Evolutionary conservation across 768 basidiomycete species (phyloP), one percentile per base, ranked within the genome.

Genomic region (Tubosaeta brunneosetosa): DNA sequence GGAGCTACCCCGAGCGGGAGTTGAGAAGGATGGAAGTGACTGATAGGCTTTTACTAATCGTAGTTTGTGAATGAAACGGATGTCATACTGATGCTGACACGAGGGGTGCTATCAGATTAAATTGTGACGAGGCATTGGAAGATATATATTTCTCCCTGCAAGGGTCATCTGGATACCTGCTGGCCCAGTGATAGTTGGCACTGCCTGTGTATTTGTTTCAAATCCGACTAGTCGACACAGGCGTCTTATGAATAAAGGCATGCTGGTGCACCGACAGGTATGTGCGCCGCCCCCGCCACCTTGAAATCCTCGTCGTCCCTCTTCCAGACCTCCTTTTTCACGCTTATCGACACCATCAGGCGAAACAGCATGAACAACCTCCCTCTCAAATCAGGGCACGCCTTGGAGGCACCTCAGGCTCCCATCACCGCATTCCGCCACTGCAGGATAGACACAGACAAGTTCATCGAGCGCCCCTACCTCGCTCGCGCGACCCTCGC

Each of bases 401-500:
- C 55, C 17, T 26, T 66, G 22, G 57, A 40, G 8, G 66, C 60
- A 37, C 40, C 42, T 3, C 49, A 1, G 38, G 66, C 66, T 3
- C 66, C 66, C 26, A 54, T 59, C 8, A 69, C 66, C 1, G 19
- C 33, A 27, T 17, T 29, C 3, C 67, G 63, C 33, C 61, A 10
- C 0, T 52, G 17, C 44, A 67, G 66, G 31, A 37, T 44, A 33
- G 65, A 69, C 36, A 67, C 66, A 3, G 67, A 69, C 50, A 55
- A 26, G 44, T 6, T 43, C n/a, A 54, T 67, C 36, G 61, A 63
- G 13, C 63, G 59, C 1, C 67, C 66, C 0, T 69, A 68, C 47
- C 58, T 67, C 10, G 41, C 65, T 29, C 61, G 66, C n/a, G 67
- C 66, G 4, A 59, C 65, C 6, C 25, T 59, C 33, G 66, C 66